phyloP scores from a whole-genome alignment of 495 filamentous ascomycete species.

The Aspergillus sparsus region DNA sequence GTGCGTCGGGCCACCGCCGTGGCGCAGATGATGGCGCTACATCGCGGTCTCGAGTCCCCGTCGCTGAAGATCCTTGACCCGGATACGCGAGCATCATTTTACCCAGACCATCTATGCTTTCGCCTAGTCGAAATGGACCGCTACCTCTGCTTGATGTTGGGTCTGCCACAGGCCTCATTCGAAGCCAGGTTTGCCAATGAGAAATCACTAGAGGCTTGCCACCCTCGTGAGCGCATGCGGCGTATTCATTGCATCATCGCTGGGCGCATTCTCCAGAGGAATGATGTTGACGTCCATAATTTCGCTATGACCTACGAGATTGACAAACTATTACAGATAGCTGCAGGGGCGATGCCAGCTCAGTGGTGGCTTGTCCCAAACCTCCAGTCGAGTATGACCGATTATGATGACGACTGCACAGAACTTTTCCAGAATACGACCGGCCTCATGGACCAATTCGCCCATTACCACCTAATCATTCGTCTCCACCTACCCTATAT shows the following conservation, averaged over 20 bases:
- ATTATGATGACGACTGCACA: not conserved
- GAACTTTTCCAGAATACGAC: slow-evolving; percentile 16
- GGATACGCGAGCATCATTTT: slow-evolving; percentile 11
- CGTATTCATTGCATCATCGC: slow-evolving; percentile 28
- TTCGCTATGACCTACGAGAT: slow-evolving; percentile 36
- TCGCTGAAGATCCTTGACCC: slow-evolving; percentile 21
- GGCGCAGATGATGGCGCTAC: slow-evolving; percentile 16
- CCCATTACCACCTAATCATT: slow-evolving; percentile 40
- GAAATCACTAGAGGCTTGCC: slow-evolving; percentile 16
- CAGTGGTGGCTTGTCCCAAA: slow-evolving; percentile 40
- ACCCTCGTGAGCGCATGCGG: slow-evolving; percentile 28
- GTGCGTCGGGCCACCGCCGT: slow-evolving; percentile 35
- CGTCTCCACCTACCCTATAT: slow-evolving; percentile 38
- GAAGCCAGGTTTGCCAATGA: slow-evolving; percentile 33
- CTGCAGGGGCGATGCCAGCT: slow-evolving; percentile 37
- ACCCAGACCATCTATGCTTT: slow-evolving; percentile 31
- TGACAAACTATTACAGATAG: slow-evolving; percentile 45
- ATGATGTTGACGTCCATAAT: slow-evolving; percentile 26
- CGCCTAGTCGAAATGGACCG: slow-evolving; percentile 41
- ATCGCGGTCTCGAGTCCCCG: slow-evolving; percentile 7
- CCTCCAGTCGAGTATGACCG: not conserved
- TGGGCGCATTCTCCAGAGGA: slow-evolving; percentile 50
- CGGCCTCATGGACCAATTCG: slow-evolving; percentile 37
- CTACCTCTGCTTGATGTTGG: slow-evolving; percentile 48
- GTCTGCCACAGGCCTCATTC: slow-evolving; percentile 43